Evolutionary conservation across 192 early-diverging fungal genomes (phyloP).

Genomic region (Backusella australiensis): DNA sequence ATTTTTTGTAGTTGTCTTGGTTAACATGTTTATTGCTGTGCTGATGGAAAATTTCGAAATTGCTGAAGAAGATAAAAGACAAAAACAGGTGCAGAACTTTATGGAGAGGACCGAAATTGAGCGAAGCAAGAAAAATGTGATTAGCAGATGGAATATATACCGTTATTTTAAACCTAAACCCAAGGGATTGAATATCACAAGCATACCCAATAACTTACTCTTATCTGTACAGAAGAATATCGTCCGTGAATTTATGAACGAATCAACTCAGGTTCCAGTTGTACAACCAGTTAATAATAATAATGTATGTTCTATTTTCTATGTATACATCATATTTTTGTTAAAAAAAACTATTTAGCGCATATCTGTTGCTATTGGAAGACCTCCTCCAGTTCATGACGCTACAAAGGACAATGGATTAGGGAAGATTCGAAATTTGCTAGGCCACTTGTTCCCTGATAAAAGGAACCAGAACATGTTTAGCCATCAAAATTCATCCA

Average conservation of each 20-base stretch:
- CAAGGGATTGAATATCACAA: conserved; percentile 40
- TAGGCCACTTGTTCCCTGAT: neutral
- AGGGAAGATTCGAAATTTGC: neutral
- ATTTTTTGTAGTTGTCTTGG: conserved; percentile 47
- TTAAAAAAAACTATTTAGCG: neutral
- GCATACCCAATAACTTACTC: conserved; percentile 41
- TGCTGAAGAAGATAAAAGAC: conserved; percentile 51
- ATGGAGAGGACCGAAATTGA: conserved; percentile 31
- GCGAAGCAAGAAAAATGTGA: conserved; percentile 35
- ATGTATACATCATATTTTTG: neutral
- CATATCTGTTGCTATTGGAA: neutral
- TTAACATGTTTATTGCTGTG: conserved; percentile 67
- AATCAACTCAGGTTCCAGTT: neutral
- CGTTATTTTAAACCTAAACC: conserved; percentile 50
- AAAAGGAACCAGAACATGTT: neutral
- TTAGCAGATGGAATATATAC: conserved; percentile 50
- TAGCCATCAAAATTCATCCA: neutral
- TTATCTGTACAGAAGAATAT: conserved; percentile 47
- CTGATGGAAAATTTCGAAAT: conserved; percentile 66
- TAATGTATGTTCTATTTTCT: neutral
- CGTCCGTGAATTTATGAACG: conserved; percentile 44
- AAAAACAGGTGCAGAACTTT: conserved; percentile 48
- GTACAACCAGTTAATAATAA: neutral
- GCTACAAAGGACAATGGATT: neutral
- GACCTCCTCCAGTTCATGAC: neutral